These are phyloP conservation scores for Penicillium sp. DNA, from an alignment of 2,329 filamentous ascomycete species.

Conservation along the genomic window DNA sequence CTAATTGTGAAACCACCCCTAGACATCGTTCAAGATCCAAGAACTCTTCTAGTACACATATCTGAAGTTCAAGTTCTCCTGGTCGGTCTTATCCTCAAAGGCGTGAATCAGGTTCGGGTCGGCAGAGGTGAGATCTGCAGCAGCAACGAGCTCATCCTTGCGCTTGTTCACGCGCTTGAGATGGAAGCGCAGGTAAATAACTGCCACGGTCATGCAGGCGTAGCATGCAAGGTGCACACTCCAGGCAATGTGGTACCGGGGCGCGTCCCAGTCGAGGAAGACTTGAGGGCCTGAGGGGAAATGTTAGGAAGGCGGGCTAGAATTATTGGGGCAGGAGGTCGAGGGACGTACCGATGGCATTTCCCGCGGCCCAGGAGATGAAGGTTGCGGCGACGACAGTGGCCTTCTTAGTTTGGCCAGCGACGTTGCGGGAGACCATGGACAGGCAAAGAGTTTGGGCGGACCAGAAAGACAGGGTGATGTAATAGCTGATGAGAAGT, in stretches of 20 bases:
- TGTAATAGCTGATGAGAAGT: constrained; percentile 74
- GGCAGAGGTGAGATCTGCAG: constrained; percentile 47
- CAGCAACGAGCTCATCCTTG: constrained; percentile 54
- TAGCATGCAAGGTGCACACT: constrained; percentile 72
- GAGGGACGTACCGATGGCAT: constrained; percentile 58
- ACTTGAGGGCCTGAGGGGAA: constrained; percentile 61
- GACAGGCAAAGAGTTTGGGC: constrained; percentile 58
- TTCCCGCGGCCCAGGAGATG: constrained; percentile 69
- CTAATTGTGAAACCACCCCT: background rate
- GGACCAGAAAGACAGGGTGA: constrained; percentile 77
- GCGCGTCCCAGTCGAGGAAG: constrained; percentile 63
- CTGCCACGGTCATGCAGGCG: constrained; percentile 59
- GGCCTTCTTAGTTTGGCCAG: constrained; percentile 72
- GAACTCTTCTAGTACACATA: constrained; percentile 53
- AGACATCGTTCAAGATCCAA: too few species aligned
- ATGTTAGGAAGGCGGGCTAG: constrained; percentile 2
- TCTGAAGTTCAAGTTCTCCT: constrained; percentile 63
- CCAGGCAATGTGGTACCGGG: constrained; percentile 71
- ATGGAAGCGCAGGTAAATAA: constrained; percentile 63
- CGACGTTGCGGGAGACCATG: constrained; percentile 70
- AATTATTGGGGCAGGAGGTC: background rate
- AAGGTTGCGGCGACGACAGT: constrained; percentile 71
- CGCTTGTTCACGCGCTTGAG: constrained; percentile 62
- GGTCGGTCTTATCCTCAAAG: constrained; percentile 67
- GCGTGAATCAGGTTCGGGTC: constrained; percentile 55